phyloP scores from a whole-genome alignment of 2,329 filamentous ascomycete genomes.

The Lecanoromycetidae sp. region DNA sequence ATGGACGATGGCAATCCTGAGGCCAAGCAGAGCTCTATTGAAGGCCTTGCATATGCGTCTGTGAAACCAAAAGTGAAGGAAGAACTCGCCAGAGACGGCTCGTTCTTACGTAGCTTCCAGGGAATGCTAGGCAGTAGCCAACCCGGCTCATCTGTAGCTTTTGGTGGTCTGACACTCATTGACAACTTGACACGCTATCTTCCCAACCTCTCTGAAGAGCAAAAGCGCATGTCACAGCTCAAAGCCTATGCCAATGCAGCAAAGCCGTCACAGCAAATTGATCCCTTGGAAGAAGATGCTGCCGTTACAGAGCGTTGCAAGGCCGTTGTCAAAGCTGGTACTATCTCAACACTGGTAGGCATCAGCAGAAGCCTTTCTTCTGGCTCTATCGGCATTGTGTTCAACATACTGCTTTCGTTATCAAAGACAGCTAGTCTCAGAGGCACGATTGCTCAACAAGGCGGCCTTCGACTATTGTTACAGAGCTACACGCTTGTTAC shows the following conservation, averaged over 20 bases:
- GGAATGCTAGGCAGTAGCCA: conserved; percentile 39
- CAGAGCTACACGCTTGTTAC: conserved; percentile 43
- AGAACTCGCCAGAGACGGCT: conserved; percentile 54
- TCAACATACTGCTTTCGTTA: conserved; percentile 66
- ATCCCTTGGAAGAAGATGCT: conserved; percentile 63
- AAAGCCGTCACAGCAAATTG: conserved; percentile 42
- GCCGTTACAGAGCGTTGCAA: conserved; percentile 66
- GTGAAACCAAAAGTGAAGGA: conserved; percentile 79
- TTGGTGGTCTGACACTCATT: conserved; percentile 74
- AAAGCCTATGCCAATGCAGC: conserved; percentile 88
- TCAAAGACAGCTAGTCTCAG: conserved; percentile 62
- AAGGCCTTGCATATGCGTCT: conserved; percentile 85
- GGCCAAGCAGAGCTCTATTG: conserved; percentile 64
- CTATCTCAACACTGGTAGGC: conserved; percentile 64
- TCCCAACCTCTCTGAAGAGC: conserved; percentile 70
- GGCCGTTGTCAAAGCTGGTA: conserved; percentile 60
- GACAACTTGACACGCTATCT: conserved; percentile 73
- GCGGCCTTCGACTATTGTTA: conserved; percentile 76
- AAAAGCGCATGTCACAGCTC: conserved; percentile 80
- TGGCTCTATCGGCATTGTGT: conserved; percentile 58
- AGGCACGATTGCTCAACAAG: conserved; percentile 77
- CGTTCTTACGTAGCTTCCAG: conserved; percentile 59
- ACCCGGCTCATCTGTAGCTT: conserved; percentile 53
- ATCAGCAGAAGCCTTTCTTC: conserved; percentile 61
- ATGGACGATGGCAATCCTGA: conserved; percentile 28